Evolutionary conservation across 2,329 filamentous ascomycete genomes (phyloP), one percentile per base, ranked within the genome.

Genomic region (Fusarium chuoi): DNA sequence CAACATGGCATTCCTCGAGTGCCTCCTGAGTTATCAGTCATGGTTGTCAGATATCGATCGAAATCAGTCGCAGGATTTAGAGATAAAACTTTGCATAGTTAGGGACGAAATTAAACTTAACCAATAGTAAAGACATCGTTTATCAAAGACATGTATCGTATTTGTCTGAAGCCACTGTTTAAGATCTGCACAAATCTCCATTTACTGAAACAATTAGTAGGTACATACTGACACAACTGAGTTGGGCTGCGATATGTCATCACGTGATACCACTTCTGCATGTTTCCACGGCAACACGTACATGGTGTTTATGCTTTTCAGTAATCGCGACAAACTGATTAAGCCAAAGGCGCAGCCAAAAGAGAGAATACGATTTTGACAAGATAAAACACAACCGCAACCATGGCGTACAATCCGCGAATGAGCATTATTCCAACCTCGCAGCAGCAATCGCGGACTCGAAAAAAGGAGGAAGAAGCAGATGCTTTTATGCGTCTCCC

Each of bases 401-500:
- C 69, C 14, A 91, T 91, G 89, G 82, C 89, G 55, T 90, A 87
- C 83, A 90, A 90, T 65, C 84, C 86, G 67, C 83, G 89, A 75
- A 89, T 89, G 87, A 90, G 88, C 79, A 90, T 91, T 78, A 85
- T 90, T 64, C 89, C 89, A 42, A 80, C 84, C 55, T 81, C 83
- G 79, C 86, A 88, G 79, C 85, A 87, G 67, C 82, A 83, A 52
- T 85, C 85, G 73, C 87, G 88, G 62, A 82, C 85, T 65, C 87
- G 88, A 77, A 89, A 89, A 79, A 90, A 89, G 79, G 88, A 89
- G 73, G 88, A 90, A 38, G 87, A 89, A 64, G 86, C 87, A 60
- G 87, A 90, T 79, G 87, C 88, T 62, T 88, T 89, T 77, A 90
- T 90, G 85, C 86, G 87, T 62, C 85, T 91, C 64, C 86, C 89